Conservation (phyloP, 164 flowering plant species). For the Malania oleifera region DNA sequence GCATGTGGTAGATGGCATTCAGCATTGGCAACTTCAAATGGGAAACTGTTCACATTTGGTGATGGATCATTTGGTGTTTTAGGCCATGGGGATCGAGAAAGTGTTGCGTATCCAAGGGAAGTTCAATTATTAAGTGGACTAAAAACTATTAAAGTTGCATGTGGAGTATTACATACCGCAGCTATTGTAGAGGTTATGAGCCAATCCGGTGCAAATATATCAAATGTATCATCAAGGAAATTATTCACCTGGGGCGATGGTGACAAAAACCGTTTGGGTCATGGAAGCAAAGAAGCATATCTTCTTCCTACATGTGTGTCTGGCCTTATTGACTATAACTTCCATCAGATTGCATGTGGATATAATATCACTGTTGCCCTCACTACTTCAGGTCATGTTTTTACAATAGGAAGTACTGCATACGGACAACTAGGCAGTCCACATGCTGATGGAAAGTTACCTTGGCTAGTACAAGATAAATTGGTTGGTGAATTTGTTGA, state of each 20-base stretch:
- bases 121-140: constrained; percentile 53
- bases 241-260: constrained; percentile 94
- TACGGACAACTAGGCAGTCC: constrained; percentile 82
- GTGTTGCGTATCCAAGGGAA: constrained; percentile 56
- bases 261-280: constrained; percentile 73
- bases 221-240: constrained; percentile 41
- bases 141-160: constrained; percentile 62
- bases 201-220: constrained; percentile 30
- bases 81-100: constrained; percentile 82
- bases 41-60: constrained; percentile 72
- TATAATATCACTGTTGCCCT: constrained; percentile 64
- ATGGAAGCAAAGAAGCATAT: constrained; percentile 61
- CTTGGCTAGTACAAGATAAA: constrained; percentile 66
- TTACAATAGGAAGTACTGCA: constrained; percentile 60
- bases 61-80: constrained; percentile 80
- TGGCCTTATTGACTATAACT: constrained; percentile 57
- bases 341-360: constrained; percentile 79
- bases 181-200: constrained; percentile 67
- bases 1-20: constrained; percentile 90
- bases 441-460: constrained; percentile 49
- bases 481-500: constrained; percentile 70
- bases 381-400: constrained; percentile 73
- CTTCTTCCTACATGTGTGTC: constrained; percentile 65
- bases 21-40: constrained; percentile 60
- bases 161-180: constrained; percentile 89